Evolutionary conservation across 2,329 filamentous ascomycete species (phyloP).

Genomic region (Diaporthe humulicola): DNA sequence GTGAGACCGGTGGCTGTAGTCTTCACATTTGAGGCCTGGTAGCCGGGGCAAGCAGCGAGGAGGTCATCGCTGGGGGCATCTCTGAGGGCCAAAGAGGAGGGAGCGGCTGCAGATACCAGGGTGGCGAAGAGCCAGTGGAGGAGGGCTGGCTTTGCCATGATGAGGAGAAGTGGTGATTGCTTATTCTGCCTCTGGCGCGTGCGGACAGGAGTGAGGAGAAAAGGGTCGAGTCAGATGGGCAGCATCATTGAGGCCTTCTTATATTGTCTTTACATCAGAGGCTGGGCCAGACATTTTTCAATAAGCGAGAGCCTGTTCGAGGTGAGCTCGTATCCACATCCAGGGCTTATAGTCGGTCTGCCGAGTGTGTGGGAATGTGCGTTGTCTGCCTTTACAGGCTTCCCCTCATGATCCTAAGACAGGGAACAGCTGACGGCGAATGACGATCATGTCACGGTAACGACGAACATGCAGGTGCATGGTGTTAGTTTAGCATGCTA

Average conservation of each 20-base stretch:
- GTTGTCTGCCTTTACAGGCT: conserved; percentile 18
- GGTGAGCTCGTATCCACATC: conserved; percentile 11
- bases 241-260: conserved; percentile 16
- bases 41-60: conserved; percentile 68
- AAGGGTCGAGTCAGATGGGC: not conserved
- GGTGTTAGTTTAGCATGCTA: not conserved
- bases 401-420: conserved; percentile 30
- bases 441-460: conserved; percentile 19
- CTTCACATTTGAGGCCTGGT: conserved; percentile 69
- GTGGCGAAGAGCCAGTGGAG: conserved; percentile 41
- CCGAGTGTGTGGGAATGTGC: not conserved
- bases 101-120: conserved; percentile 36
- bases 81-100: conserved; percentile 28
- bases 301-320: conserved; percentile 1
- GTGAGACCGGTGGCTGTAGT: conserved; percentile 65
- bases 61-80: conserved; percentile 46
- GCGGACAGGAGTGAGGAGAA: not conserved
- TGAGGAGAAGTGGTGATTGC: not conserved
- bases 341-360: not conserved
- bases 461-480: conserved; percentile 2
- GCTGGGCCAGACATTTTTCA: not conserved
- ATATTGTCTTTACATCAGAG: not conserved
- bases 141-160: conserved; percentile 33
- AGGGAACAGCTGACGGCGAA: conserved; percentile 23
- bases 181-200: conserved; percentile 6